Evolutionary conservation across 805 yeast genomes (phyloP).

Genomic region (Saccharomyces kudriavzevii): DNA sequence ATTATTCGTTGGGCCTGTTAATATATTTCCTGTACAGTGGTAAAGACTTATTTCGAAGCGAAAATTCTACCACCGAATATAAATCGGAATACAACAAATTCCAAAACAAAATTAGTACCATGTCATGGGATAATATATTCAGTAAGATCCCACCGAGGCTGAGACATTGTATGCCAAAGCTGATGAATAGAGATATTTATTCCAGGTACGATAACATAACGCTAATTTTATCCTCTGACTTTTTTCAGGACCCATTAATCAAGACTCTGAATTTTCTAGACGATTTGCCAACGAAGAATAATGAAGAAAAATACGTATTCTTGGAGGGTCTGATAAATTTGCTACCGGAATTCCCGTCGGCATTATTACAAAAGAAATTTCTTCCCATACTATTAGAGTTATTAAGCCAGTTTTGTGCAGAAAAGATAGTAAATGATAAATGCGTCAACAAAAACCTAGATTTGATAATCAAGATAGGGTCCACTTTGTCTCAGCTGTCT

Average conservation of each 20-base stretch:
- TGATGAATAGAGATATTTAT: constrained; percentile 50
- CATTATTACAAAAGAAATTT: constrained; percentile 56
- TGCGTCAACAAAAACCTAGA: constrained; percentile 34
- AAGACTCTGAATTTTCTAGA: constrained; percentile 76
- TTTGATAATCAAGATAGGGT: constrained; percentile 55
- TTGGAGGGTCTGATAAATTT: constrained; percentile 53
- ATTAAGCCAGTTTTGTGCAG: constrained; percentile 31
- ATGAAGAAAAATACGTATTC: constrained; percentile 59
- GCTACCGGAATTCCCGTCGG: constrained; percentile 51
- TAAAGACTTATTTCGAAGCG: constrained; percentile 40
- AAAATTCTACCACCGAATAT: constrained; percentile 51
- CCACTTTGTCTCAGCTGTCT: constrained; percentile 61
- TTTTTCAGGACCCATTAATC: constrained; percentile 75
- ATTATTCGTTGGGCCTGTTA: constrained; percentile 76
- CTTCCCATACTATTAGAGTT: constrained; percentile 58
- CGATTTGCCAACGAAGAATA: constrained; percentile 67
- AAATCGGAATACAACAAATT: constrained; percentile 47
- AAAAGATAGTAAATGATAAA: constrained; percentile 36
- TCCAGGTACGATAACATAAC: constrained; percentile 41
- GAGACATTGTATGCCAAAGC: constrained; percentile 37
- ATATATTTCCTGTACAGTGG: constrained; percentile 63
- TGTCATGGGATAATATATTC: constrained; percentile 36
- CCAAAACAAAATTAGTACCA: constrained; percentile 37
- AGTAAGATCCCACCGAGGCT: constrained; percentile 54
- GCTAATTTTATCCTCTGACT: constrained; percentile 61